phyloP scores from a whole-genome alignment of 345 rosid genomes.

The Iberis pinnata region DNA sequence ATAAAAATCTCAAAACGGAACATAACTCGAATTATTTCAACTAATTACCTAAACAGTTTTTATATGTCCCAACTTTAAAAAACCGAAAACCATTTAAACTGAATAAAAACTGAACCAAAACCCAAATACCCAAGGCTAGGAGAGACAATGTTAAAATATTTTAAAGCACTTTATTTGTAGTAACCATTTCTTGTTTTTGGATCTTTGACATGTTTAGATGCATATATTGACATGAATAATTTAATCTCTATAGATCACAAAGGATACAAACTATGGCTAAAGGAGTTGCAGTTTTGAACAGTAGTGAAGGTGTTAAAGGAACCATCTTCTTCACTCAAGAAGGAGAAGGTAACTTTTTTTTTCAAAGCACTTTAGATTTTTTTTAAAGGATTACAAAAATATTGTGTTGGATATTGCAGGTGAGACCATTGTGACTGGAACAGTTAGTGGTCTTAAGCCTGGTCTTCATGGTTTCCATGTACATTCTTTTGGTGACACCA shows the following conservation, averaged over 20 bases:
- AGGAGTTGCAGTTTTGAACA: slow-evolving; percentile 69
- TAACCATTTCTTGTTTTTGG: too few relatives aligned
- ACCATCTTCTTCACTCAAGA: slow-evolving; percentile 73
- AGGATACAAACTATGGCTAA: slow-evolving; percentile 53
- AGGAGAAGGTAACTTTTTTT: slow-evolving; percentile 50
- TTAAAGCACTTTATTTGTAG: too few relatives aligned
- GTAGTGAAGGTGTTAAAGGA: slow-evolving; percentile 74
- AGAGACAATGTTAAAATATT: too few relatives aligned
- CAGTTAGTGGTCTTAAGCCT: slow-evolving; percentile 77
- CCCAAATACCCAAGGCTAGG: too few relatives aligned
- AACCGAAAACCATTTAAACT: too few relatives aligned
- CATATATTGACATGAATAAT: background rate
- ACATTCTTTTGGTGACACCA: slow-evolving; percentile 95
- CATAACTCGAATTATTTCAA: too few relatives aligned
- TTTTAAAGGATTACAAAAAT: background rate
- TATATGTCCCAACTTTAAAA: too few relatives aligned
- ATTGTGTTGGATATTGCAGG: slow-evolving; percentile 34
- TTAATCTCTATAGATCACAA: slow-evolving; percentile 58
- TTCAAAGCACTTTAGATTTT: background rate
- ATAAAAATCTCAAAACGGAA: too few relatives aligned
- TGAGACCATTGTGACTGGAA: slow-evolving; percentile 73
- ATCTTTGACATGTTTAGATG: too few relatives aligned
- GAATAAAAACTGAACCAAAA: too few relatives aligned
- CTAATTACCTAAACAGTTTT: too few relatives aligned
- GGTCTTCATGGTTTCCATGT: slow-evolving; percentile 96